A percentile compares a stretch with the other conserved stretches of the same genome.
Conservation (phyloP, 2,329 filamentous ascomycete species). For the Colletotrichum musae region DNA sequence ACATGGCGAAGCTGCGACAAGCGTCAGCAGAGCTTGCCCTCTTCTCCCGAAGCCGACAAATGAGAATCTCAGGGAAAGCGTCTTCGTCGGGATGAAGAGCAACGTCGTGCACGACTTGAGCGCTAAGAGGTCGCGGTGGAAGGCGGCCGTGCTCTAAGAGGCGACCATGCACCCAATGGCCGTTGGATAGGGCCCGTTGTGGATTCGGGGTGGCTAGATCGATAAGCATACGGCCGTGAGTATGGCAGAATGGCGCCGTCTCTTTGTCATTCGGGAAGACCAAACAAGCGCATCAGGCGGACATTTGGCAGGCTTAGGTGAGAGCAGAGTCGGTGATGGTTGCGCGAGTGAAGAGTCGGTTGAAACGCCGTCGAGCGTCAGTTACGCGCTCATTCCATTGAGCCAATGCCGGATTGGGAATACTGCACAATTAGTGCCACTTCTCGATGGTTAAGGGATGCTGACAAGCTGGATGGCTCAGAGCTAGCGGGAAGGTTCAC, state of each 20-base stretch:
- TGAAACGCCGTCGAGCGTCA: constrained; percentile 29
- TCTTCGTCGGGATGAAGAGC: constrained; percentile 30
- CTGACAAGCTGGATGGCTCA: constrained; percentile 4
- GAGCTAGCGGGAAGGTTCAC: constrained; percentile 29
- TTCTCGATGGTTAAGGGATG: constrained; percentile 9
- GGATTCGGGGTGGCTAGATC: constrained; percentile 21
- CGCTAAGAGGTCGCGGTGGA: constrained; percentile 6
- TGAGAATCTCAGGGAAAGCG: background rate
- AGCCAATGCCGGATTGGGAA: constrained; percentile 36
- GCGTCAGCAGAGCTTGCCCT: background rate
- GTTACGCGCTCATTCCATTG: constrained; percentile 35
- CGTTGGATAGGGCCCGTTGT: constrained; percentile 38
- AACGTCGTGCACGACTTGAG: constrained; percentile 2
- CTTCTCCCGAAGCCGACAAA: constrained; percentile 5
- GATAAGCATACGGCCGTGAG: constrained; percentile 39
- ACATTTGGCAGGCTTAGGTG: background rate
- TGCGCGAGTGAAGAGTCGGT: constrained; percentile 23
- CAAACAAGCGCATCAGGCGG: constrained; percentile 31
- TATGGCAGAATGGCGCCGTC: constrained; percentile 38
- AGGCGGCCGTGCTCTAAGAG: constrained; percentile 17
- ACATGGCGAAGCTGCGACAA: constrained; percentile 6
- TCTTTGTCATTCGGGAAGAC: constrained; percentile 37
- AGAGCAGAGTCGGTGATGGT: constrained; percentile 23
- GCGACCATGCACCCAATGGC: constrained; percentile 25
- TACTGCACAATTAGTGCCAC: constrained; percentile 29